Evolutionary conservation across 1,139 yeast species (phyloP).

Genomic region (Yamadazyma sp.): DNA sequence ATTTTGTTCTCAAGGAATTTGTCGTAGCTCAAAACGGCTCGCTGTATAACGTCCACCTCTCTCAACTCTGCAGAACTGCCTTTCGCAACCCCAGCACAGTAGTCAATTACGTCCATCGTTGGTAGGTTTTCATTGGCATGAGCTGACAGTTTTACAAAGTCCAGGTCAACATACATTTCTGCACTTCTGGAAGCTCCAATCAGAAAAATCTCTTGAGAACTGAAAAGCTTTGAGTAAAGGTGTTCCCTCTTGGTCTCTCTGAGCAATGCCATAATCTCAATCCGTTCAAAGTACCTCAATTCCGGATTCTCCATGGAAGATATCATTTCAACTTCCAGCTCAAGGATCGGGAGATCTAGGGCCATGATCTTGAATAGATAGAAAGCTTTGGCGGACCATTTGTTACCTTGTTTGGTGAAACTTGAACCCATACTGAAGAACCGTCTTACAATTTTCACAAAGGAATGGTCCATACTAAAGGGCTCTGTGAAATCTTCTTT

Average conservation of each 20-base stretch:
- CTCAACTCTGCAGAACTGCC: neutral
- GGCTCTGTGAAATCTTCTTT: conserved; percentile 1
- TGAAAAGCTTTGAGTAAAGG: neutral
- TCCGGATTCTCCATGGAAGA: neutral
- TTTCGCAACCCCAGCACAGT: neutral
- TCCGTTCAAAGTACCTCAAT: neutral
- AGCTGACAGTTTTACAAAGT: neutral
- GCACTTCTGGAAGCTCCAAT: neutral
- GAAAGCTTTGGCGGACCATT: neutral
- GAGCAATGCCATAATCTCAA: neutral
- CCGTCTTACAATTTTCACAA: conserved; percentile 4
- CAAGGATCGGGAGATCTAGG: neutral
- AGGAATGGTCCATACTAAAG: conserved; percentile 4
- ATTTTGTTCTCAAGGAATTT: neutral
- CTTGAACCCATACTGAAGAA: conserved; percentile 3
- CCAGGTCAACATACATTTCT: neutral
- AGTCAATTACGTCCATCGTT: neutral
- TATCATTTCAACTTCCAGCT: neutral
- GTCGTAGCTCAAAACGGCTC: neutral
- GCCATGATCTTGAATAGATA: conserved; percentile 3
- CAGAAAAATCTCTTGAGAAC: neutral
- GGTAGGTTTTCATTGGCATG: neutral
- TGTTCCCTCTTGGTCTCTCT: neutral
- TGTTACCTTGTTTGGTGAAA: neutral
- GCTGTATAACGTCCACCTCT: neutral